Conservation (phyloP, 2,329 filamentous ascomycete genomes). For the Cladophialophora immunda region DNA sequence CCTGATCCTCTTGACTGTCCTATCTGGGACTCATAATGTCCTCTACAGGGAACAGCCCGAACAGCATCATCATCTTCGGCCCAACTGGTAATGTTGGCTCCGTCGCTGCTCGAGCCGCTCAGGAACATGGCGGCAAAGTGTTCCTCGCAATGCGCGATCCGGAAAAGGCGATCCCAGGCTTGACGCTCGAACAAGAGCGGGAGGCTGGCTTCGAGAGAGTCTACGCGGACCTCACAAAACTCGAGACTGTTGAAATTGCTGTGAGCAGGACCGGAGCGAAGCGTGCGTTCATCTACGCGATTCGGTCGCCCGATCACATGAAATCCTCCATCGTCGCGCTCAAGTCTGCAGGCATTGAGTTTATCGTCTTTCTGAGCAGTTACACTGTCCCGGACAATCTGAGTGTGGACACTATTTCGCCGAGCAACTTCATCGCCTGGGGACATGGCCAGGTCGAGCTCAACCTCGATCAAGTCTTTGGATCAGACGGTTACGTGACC, state of each 20-base stretch:
- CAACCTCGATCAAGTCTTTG: conserved; percentile 53
- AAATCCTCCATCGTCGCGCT: conserved; percentile 52
- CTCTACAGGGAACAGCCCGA: neutral
- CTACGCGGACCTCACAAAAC: conserved; percentile 56
- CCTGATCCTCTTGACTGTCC: too few species aligned
- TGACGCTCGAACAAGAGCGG: conserved; percentile 44
- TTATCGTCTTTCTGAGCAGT: conserved; percentile 57
- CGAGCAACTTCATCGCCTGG: conserved; percentile 49
- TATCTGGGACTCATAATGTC: neutral
- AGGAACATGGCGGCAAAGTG: conserved; percentile 52
- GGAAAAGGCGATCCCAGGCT: conserved; percentile 51
- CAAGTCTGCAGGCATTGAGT: conserved; percentile 55
- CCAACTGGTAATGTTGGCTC: conserved; percentile 59
- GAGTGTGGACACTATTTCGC: conserved; percentile 40
- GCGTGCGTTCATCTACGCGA: conserved; percentile 59
- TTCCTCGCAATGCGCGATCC: conserved; percentile 59
- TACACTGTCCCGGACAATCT: conserved; percentile 45
- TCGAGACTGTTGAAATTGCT: conserved; percentile 52
- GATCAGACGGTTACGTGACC: conserved; percentile 49
- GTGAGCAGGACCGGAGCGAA: conserved; percentile 55
- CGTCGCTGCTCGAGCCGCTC: conserved; percentile 51
- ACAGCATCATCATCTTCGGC: conserved; percentile 53
- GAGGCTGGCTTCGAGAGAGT: conserved; percentile 48
- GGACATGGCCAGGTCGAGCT: conserved; percentile 58
- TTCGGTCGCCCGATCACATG: conserved; percentile 51